A percentile compares a stretch with the other conserved stretches of the same genome.
These are phyloP conservation scores for Tremellales sp. DNA, from an alignment of 1,284 basidiomycete species.

Conservation along the genomic window DNA sequence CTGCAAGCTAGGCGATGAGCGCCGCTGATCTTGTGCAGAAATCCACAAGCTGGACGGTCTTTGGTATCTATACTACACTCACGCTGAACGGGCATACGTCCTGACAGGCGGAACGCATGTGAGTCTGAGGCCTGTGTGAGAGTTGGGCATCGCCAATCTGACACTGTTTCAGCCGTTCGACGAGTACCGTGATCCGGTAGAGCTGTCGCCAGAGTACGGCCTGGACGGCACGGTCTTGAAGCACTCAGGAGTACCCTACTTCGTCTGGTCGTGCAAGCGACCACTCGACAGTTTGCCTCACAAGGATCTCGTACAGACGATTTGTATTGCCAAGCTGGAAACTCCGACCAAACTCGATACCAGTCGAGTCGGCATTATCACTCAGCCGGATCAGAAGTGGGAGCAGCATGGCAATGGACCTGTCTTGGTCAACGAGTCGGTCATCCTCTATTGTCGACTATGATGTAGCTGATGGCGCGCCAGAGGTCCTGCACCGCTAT, in stretches of 20 bases:
- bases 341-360: conserved; percentile 16
- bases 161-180: conserved; percentile 5
- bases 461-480: too few species aligned
- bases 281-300: too few species aligned
- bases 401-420: too few species aligned
- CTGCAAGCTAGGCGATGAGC: too few species aligned
- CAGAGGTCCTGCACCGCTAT: too few species aligned
- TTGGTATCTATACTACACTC: conserved; percentile 20
- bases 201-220: conserved; percentile 1
- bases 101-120: conserved; percentile 12
- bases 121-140: not conserved
- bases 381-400: conserved; percentile 13
- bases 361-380: conserved; percentile 10
- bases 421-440: too few species aligned
- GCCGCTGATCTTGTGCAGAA: too few species aligned
- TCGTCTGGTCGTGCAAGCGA: conserved; percentile 18
- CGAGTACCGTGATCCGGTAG: conserved; percentile 1
- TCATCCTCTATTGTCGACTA: too few species aligned
- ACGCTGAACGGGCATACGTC: conserved; percentile 7
- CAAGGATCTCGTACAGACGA: conserved; percentile 11
- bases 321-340: conserved; percentile 18
- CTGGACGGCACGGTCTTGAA: conserved; percentile 19
- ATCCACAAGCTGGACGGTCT: conserved; percentile 18
- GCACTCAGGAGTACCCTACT: conserved; percentile 6
- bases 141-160: conserved; percentile 9